Conservation (phyloP, 2,329 filamentous ascomycete genomes). For the Chalaropsis ovoidea region DNA sequence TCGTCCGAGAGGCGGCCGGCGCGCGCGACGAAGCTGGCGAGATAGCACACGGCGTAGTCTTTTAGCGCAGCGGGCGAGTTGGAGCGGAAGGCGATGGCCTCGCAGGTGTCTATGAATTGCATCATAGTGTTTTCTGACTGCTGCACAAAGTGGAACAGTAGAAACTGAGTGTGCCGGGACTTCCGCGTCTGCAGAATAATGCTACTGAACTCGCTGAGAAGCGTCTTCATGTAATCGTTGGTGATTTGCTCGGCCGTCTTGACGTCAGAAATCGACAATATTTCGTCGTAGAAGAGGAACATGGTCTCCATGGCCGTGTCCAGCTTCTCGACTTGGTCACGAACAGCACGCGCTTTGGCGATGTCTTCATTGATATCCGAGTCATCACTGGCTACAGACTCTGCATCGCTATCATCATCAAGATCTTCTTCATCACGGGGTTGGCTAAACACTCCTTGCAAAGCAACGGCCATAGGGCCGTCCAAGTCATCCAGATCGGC, state of each 20-base stretch:
- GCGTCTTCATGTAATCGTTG: conserved; percentile 55
- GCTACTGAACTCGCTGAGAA: conserved; percentile 75
- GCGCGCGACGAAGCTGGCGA: conserved; percentile 87
- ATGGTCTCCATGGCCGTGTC: conserved; percentile 81
- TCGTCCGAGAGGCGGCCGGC: conserved; percentile 69
- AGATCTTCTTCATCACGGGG: conserved; percentile 41
- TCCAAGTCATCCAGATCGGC: conserved; percentile 87
- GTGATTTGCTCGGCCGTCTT: conserved; percentile 44
- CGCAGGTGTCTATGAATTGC: conserved; percentile 45
- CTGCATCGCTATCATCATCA: conserved; percentile 56
- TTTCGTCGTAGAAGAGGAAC: conserved; percentile 69
- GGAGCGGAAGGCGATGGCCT: conserved; percentile 38
- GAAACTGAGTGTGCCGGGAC: conserved; percentile 86
- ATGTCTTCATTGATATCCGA: conserved; percentile 48
- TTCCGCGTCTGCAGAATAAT: conserved; percentile 86
- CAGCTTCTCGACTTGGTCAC: conserved; percentile 79
- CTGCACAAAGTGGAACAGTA: conserved; percentile 92
- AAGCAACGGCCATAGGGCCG: conserved; percentile 69
- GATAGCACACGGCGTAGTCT: conserved; percentile 80
- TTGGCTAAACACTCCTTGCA: conserved; percentile 32
- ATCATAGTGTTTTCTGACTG: conserved; percentile 65
- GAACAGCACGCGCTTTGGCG: conserved; percentile 58
- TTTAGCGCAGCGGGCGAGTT: conserved; percentile 63
- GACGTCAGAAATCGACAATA: conserved; percentile 57
- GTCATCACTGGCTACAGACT: conserved; percentile 62